A percentile compares a stretch with the other conserved stretches of the same genome.
Evolutionary conservation across 805 yeast species (phyloP).

Genomic region (Starmerella geochares): DNA sequence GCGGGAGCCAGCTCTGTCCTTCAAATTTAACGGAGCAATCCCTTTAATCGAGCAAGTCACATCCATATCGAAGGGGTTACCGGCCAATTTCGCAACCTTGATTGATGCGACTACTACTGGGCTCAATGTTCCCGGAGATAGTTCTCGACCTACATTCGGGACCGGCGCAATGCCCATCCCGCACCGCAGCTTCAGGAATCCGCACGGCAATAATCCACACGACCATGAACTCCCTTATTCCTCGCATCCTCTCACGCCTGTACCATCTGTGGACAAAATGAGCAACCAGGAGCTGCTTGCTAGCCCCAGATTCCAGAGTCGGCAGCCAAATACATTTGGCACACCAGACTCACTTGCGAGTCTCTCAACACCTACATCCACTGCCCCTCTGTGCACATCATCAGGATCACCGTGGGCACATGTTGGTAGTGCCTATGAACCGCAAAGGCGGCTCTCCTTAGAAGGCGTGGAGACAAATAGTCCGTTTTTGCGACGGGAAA

Average conservation of each 20-base stretch:
- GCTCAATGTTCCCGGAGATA: neutral
- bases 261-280: neutral
- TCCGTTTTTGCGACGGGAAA: neutral
- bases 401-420: neutral
- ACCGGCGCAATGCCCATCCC: neutral
- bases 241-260: neutral
- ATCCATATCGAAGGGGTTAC: neutral
- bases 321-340: neutral
- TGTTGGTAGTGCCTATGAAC: neutral
- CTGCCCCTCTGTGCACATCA: neutral
- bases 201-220: neutral
- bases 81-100: neutral
- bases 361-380: neutral
- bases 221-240: neutral
- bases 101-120: neutral
- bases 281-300: neutral
- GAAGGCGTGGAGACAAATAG: neutral
- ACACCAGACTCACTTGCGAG: neutral
- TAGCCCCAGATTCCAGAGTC: neutral
- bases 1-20: constrained; percentile 68
- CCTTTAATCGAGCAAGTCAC: constrained; percentile 32
- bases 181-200: neutral
- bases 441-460: neutral
- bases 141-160: neutral
- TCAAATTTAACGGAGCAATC: constrained; percentile 43